phyloP scores from a whole-genome alignment of 2,329 filamentous ascomycete genomes.

The Berkeleyomyces rouxiae region DNA sequence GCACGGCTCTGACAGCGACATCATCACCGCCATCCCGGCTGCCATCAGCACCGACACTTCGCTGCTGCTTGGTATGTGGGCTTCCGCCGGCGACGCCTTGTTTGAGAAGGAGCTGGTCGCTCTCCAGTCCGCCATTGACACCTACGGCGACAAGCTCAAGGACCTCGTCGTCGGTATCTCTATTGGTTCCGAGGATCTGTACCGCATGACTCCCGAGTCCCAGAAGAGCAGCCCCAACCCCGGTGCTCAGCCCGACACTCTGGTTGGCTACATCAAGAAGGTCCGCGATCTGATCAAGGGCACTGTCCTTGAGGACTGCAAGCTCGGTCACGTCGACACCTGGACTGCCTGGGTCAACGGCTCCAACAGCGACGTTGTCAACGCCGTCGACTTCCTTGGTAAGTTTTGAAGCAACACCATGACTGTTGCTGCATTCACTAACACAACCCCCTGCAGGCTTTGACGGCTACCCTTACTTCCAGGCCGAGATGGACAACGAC shows the following conservation, averaged over 20 bases:
- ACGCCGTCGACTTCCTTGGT: constrained; percentile 56
- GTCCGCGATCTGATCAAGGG: constrained; percentile 46
- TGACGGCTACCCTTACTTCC: constrained; percentile 75
- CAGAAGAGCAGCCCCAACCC: constrained; percentile 42
- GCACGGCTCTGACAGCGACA: constrained; percentile 36
- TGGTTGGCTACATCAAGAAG: constrained; percentile 55
- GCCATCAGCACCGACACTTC: constrained; percentile 65
- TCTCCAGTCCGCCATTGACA: constrained; percentile 48
- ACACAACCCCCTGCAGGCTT: constrained; percentile 30
- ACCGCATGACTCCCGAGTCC: constrained; percentile 59
- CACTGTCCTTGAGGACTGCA: constrained; percentile 38
- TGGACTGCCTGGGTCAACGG: constrained; percentile 66
- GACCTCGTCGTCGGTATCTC: constrained; percentile 64
- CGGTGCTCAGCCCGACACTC: constrained; percentile 43
- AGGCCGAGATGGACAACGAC: constrained; percentile 49
- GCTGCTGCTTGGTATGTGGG: constrained; percentile 73
- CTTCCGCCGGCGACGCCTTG: constrained; percentile 44
- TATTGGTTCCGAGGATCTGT: constrained; percentile 73
- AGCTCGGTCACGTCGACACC: constrained; percentile 76
- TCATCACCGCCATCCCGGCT: constrained; percentile 61
- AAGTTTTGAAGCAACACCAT: neutral
- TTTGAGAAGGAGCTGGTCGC: constrained; percentile 62
- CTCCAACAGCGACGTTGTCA: constrained; percentile 53
- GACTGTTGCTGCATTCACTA: neutral
- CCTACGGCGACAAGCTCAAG: constrained; percentile 51